A percentile compares a stretch with the other conserved stretches of the same genome.
Conservation (phyloP, 352 stramenopile genomes). For the Plasmopara muralis region DNA sequence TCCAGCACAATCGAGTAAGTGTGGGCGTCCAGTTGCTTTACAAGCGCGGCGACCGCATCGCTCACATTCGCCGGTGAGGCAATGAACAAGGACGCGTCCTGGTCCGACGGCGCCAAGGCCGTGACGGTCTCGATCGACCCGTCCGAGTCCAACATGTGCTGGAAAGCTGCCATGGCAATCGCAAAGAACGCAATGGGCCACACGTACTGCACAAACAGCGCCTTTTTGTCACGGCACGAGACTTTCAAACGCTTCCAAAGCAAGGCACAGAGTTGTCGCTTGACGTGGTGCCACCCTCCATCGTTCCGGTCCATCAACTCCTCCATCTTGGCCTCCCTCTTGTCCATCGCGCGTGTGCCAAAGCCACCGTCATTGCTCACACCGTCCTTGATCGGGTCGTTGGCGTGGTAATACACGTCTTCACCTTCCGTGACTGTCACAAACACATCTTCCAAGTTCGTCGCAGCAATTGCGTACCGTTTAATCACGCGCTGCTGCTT, state of each 20-base stretch:
- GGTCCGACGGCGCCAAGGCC: slow-evolving; percentile 30
- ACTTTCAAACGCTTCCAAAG: slow-evolving; percentile 52
- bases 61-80: slow-evolving; percentile 21
- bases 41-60: slow-evolving; percentile 22
- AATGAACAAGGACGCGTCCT: slow-evolving; percentile 40
- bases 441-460: slow-evolving; percentile 99
- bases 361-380: background rate
- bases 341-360: background rate
- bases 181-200: slow-evolving; percentile 61
- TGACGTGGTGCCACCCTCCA: slow-evolving; percentile 21
- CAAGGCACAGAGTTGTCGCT: slow-evolving; percentile 44
- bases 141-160: slow-evolving; percentile 28
- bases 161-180: slow-evolving; percentile 40
- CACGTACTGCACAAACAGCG: slow-evolving; percentile 58
- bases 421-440: slow-evolving; percentile 88
- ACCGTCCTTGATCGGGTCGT: slow-evolving; percentile 31
- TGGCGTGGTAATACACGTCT: slow-evolving; percentile 64
- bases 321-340: slow-evolving; percentile 15
- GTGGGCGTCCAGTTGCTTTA: slow-evolving; percentile 25
- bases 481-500: slow-evolving; percentile 62
- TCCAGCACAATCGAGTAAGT: slow-evolving; percentile 26
- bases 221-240: slow-evolving; percentile 49
- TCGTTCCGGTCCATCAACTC: slow-evolving; percentile 16
- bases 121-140: slow-evolving; percentile 45
- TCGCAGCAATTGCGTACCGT: slow-evolving; percentile 95